Percentiles rank a stretch among this genome's conserved stretches.
phyloP scores from a whole-genome alignment of 257 asterid species.

The Vinca minor region DNA sequence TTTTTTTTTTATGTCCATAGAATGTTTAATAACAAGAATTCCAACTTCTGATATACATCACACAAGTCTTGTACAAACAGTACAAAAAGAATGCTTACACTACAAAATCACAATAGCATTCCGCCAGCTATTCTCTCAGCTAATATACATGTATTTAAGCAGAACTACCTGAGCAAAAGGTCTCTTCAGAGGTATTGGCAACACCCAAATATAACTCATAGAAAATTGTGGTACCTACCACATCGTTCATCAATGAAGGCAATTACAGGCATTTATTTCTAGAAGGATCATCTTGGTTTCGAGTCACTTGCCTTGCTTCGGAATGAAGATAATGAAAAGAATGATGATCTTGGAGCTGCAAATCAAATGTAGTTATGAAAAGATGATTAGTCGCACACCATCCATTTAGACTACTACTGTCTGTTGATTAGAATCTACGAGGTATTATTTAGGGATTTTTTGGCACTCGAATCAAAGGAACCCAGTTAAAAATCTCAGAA shows the following conservation, averaged over 20 bases:
- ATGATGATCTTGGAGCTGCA: conserved; percentile 91
- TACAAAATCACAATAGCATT: conserved; percentile 54
- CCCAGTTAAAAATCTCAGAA: background rate
- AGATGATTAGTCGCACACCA: background rate
- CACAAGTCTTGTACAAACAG: conserved; percentile 11
- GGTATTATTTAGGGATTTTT: background rate
- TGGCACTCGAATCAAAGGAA: background rate
- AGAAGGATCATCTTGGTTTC: conserved; percentile 50
- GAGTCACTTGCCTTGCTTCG: conserved; percentile 93
- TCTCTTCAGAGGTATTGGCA: conserved; percentile 15
- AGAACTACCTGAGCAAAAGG: conserved; percentile 25
- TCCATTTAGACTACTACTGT: background rate
- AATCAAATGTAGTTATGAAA: conserved; percentile 6
- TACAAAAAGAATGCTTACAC: conserved; percentile 32
- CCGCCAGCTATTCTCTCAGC: conserved; percentile 42
- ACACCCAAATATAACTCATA: conserved; percentile 5
- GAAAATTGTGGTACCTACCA: conserved; percentile 3
- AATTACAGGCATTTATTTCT: conserved; percentile 7
- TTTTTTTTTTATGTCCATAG: background rate
- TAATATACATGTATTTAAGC: conserved; percentile 42
- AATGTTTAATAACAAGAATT: conserved; percentile 11
- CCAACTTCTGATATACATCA: conserved; percentile 23
- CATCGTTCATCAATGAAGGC: background rate
- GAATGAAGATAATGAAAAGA: conserved; percentile 76
- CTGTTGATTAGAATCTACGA: no score